Evolutionary conservation across 768 basidiomycete species (phyloP), one percentile per base, ranked within the genome.

Genomic region (Auriscalpium orientale): DNA sequence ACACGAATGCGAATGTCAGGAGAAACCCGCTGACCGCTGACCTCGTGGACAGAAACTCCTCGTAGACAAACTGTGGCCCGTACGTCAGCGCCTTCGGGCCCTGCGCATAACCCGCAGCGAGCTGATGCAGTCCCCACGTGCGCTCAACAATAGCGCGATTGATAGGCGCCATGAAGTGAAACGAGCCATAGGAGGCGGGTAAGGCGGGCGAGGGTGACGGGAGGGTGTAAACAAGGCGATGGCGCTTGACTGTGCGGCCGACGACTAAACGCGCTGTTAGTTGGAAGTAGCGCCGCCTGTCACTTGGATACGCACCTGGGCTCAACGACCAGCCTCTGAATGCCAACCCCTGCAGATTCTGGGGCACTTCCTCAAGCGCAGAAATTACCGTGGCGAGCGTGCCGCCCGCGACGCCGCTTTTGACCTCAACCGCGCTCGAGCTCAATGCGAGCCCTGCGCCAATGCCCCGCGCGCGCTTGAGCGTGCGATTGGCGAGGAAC

Each of bases 21-120:
- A 77, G 12, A 6, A 77, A 46, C 12, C 80, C 74, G n/a, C 71
- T 63, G 4, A 82, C 5, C 21, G 65, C 67, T 36, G 72, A 74
- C 4, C 70, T 65, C 49, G 71, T 74, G 4, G 69, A 71, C 60
- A 79, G 18, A 56, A 87, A 87, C 68, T 95, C 92, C 51, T 84
- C 82, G 67, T 94, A 95, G 46, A 72, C 72, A 74, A 97, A 92
- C 2, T 78, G 64, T 0, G 81, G 73, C 6, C 90, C 94, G 64
- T 95, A 94, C 13, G 68, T 50, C 1, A 13, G 35, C 45, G 15
- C 59, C 59, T 50, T 50, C 15, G 48, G 46, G 45, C 55, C 63
- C 63, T 20, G 52, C 40, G 37, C 64, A 10, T 40, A 44, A 34
- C 59, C 15, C 15, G 15, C 15, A 15, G 40, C 69, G 47, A 70